Conservation (phyloP, 345 rosid genomes). For the Hibiscus mutabilis region DNA sequence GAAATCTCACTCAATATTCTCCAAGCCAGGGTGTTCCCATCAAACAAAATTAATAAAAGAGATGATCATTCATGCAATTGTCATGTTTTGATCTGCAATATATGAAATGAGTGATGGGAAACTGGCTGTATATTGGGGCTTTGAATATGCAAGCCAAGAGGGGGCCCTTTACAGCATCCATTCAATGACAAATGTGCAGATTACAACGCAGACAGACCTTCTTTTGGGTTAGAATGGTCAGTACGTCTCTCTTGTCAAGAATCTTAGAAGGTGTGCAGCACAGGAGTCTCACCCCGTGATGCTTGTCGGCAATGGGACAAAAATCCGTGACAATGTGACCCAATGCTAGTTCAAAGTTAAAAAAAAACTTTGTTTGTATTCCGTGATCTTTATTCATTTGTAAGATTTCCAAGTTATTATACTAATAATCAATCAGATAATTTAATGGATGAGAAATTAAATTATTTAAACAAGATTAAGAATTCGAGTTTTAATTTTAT, state of each 20-base stretch:
- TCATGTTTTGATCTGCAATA: no score
- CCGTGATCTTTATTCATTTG: neutral
- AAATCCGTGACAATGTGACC: neutral
- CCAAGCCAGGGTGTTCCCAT: neutral
- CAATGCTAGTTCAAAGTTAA: neutral
- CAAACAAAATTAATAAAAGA: neutral
- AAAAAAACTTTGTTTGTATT: neutral
- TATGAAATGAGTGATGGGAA: neutral
- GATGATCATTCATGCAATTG: no score
- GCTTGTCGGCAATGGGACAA: neutral
- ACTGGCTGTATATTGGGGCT: neutral
- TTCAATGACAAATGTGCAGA: neutral
- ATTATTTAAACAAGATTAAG: no score
- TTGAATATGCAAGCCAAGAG: neutral
- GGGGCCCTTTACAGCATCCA: neutral
- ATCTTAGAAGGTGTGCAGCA: neutral
- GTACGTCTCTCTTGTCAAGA: neutral
- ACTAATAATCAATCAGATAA: no score
- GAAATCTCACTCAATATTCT: neutral
- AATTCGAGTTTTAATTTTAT: no score
- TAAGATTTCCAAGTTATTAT: no score
- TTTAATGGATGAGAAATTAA: no score
- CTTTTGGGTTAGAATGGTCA: neutral
- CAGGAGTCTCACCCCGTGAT: conserved; percentile 3
- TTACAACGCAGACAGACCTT: neutral